Conservation (phyloP, 169 alveolate genomes). For the Plasmodium cynomolgi region DNA sequence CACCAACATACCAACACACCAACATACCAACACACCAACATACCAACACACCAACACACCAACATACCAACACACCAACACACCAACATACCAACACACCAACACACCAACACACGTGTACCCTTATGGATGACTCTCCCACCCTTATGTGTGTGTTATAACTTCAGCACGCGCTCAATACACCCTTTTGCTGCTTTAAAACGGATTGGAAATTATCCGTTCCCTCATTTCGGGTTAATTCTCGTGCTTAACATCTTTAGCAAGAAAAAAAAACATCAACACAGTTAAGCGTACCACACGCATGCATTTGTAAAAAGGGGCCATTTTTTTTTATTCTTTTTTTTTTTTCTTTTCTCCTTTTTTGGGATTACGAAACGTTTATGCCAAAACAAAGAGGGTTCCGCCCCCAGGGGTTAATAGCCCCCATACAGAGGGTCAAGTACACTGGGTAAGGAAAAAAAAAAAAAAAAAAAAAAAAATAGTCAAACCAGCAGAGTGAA, state of each 20-base stretch:
- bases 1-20: too few species aligned
- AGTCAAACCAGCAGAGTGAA: background rate
- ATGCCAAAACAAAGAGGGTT: conserved; percentile 77
- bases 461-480: conserved; percentile 2
- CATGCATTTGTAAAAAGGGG: conserved; percentile 19
- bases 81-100: too few species aligned
- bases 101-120: background rate
- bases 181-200: background rate
- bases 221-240: background rate
- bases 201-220: background rate
- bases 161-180: background rate
- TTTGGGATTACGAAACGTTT: background rate
- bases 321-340: background rate
- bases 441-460: conserved; percentile 63
- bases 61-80: too few species aligned
- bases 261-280: background rate
- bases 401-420: conserved; percentile 74
- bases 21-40: too few species aligned
- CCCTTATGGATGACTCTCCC: background rate
- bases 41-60: too few species aligned
- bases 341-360: conserved; percentile 6
- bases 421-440: conserved; percentile 75
- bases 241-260: background rate
- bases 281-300: background rate
- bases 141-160: background rate